phyloP scores from a whole-genome alignment of 106 monocot species.

The Dendrobium officinale region DNA sequence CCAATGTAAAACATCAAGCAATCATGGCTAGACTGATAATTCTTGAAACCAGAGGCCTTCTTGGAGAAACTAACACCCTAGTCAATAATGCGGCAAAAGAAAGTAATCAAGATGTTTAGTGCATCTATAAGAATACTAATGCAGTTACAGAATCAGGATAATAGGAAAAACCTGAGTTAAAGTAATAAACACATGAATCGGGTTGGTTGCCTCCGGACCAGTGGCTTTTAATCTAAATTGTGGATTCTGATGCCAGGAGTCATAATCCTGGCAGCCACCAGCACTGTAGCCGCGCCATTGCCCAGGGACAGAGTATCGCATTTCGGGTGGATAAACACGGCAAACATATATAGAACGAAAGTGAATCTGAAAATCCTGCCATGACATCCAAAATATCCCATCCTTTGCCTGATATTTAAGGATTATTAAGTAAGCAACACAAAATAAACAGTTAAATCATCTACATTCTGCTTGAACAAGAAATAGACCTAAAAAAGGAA shows the following conservation, averaged over 20 bases:
- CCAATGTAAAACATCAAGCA: slow-evolving; percentile 92
- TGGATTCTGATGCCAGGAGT: slow-evolving; percentile 99
- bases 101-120: background rate
- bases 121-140: background rate
- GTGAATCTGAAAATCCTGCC: slow-evolving; percentile 99
- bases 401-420: slow-evolving; percentile 59
- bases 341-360: slow-evolving; percentile 97
- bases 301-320: slow-evolving; percentile 87
- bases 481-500: background rate
- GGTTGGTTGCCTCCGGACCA: slow-evolving; percentile 63
- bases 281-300: slow-evolving; percentile 98
- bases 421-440: background rate
- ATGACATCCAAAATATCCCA: slow-evolving; percentile 99
- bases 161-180: slow-evolving; percentile 68
- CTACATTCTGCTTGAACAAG: background rate
- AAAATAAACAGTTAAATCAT: background rate
- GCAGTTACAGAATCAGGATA: background rate
- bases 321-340: slow-evolving; percentile 91
- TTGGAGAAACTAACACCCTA: slow-evolving; percentile 97
- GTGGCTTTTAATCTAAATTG: slow-evolving; percentile 71
- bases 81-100: background rate
- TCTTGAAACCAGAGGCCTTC: slow-evolving; percentile 65
- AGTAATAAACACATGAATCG: slow-evolving; percentile 93
- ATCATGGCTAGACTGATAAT: slow-evolving; percentile 92
- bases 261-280: slow-evolving; percentile 96